Evolutionary conservation across 2,329 filamentous ascomycete genomes (phyloP).

Genomic region (Fusarium oxysporum): DNA sequence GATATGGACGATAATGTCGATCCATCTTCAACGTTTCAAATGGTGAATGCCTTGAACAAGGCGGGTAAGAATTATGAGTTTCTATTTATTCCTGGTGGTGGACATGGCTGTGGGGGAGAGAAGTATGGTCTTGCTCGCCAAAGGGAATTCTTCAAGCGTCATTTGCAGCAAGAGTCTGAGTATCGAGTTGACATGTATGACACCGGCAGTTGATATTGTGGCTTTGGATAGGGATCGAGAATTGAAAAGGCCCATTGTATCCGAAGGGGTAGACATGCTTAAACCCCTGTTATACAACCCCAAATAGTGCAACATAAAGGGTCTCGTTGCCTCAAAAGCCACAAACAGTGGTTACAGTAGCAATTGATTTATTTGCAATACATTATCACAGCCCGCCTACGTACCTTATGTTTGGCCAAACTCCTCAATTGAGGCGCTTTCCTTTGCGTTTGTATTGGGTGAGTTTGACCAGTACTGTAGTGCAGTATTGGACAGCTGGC

Average conservation of each 20-base stretch:
- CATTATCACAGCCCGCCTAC: neutral
- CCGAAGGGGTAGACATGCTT: neutral
- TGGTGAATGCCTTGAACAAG: conserved; percentile 43
- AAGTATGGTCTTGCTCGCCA: conserved; percentile 37
- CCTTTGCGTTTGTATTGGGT: conserved; percentile 26
- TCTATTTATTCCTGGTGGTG: conserved; percentile 43
- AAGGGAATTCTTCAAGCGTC: conserved; percentile 28
- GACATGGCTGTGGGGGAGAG: conserved; percentile 30
- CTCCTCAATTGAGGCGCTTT: conserved; percentile 22
- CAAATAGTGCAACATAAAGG: conserved; percentile 25
- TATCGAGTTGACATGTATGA: conserved; percentile 12
- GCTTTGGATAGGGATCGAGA: neutral
- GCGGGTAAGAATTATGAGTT: conserved; percentile 48
- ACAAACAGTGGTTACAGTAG: neutral
- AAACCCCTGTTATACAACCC: conserved; percentile 14
- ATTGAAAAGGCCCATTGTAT: neutral
- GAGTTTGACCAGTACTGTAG: neutral
- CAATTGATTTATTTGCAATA: neutral
- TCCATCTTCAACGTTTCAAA: conserved; percentile 46
- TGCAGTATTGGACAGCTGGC: conserved; percentile 39
- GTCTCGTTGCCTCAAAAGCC: conserved; percentile 9
- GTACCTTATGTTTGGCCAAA: neutral
- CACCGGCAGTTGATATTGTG: neutral
- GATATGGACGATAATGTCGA: conserved; percentile 48
- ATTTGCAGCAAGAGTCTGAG: conserved; percentile 14